Base-by-base conservation (phyloP, 164 flowering plant genomes). In the Vitis rupestris region DNA sequence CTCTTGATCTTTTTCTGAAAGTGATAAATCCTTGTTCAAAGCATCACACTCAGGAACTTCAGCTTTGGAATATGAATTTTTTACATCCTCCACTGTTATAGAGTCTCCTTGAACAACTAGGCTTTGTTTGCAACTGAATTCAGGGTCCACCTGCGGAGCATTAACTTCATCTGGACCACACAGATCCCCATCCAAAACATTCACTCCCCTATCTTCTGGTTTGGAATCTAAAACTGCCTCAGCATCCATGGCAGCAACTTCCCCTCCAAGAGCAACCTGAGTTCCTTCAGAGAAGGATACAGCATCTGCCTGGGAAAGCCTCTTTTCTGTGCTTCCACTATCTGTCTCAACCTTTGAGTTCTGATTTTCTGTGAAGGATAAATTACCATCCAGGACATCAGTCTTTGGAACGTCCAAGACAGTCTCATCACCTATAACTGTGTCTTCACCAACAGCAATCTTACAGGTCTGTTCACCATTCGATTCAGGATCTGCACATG, bases 201-300 rank as follows among this genome's bases (percentile, higher is more conserved):
- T 0, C 59, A 37, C 7, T 37, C 4, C 6, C 44, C 44, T 37
- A 37, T 6, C 7, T 37, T 37, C 44, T 37, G 44, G 7, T 6
- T 37, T 37, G 44, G 44, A 37, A 37, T 37, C 44, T 37, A 6
- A 37, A 37, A 37, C 7, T 37, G 7, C 44, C 4, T 37, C 44
- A 37, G 44, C 3, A n/a, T 19, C 11, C 27, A 56, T 19, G 27
- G 11, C 56, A 53, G n/a, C n/a, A 53, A 53, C 53, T 49, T 71
- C 64, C 56, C 11, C 56, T 2, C 48, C 71, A 15, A 59, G 8
- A 68, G 50, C 19, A 59, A 51, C 64, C 57, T 14, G 16, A 53
- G 7, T 13, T 53, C 56, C 56, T 53, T 14, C 56, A 53, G n/a
- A 53, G n/a, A 53, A 53, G 56, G 56, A n/a, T 53, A 13, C 16